Conservation (phyloP, 1,284 basidiomycete species). For the Ganoderma lucidum region DNA sequence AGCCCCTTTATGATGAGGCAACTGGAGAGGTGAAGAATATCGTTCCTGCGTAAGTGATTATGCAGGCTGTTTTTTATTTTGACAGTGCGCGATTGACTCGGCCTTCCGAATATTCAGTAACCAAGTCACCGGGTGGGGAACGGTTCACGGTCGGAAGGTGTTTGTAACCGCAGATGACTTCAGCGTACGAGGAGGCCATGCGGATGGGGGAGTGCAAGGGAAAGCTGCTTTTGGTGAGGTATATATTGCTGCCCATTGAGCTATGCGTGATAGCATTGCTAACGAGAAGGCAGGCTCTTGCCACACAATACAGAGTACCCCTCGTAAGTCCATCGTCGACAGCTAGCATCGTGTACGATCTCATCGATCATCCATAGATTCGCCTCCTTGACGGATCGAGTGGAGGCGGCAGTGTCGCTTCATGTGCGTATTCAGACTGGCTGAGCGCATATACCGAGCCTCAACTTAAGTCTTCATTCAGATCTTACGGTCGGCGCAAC, state of each 20-base stretch:
- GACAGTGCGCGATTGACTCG: neutral
- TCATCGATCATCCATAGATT: slow-evolving; percentile 39
- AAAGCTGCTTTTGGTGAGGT: too few relatives aligned
- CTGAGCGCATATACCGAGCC: neutral
- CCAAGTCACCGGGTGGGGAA: slow-evolving; percentile 49
- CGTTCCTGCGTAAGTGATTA: slow-evolving; percentile 45
- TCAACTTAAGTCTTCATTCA: slow-evolving; percentile 23
- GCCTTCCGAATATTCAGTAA: slow-evolving; percentile 41
- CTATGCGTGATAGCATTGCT: too few relatives aligned
- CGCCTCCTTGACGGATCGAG: slow-evolving; percentile 53
- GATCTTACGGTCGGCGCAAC: slow-evolving; percentile 50
- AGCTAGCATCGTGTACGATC: too few relatives aligned
- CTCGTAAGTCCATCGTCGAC: too few relatives aligned
- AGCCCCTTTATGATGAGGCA: slow-evolving; percentile 42
- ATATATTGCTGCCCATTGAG: too few relatives aligned
- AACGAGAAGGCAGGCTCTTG: too few relatives aligned
- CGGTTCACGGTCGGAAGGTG: slow-evolving; percentile 44
- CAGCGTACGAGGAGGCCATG: slow-evolving; percentile 19
- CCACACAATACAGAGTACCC: too few relatives aligned
- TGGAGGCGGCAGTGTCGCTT: slow-evolving; percentile 53
- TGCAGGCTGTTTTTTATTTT: neutral
- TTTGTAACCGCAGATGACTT: slow-evolving; percentile 54
- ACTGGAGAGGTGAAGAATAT: slow-evolving; percentile 46
- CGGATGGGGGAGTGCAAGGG: too few relatives aligned
- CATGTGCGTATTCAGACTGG: slow-evolving; percentile 39